These are phyloP conservation scores for Camelina sativa DNA, from an alignment of 345 rosid species.

Conservation along the genomic window DNA sequence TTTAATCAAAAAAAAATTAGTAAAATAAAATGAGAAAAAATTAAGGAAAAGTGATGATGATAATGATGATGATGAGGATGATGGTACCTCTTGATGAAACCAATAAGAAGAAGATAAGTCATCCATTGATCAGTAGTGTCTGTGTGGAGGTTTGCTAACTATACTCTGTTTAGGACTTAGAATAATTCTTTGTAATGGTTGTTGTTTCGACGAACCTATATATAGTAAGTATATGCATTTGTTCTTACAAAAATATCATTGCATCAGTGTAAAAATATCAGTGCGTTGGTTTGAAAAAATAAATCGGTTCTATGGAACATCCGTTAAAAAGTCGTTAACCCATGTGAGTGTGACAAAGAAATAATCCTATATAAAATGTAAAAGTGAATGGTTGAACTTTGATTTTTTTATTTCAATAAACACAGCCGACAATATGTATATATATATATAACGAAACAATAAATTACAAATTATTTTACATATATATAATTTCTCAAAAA, in stretches of 20 bases:
- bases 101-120: constrained; percentile 24
- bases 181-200: constrained; percentile 1
- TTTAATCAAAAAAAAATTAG: neutral
- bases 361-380: neutral
- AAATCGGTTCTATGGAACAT: neutral
- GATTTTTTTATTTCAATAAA: neutral
- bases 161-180: constrained; percentile 32
- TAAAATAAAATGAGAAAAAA: neutral
- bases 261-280: constrained; percentile 3
- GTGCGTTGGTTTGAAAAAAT: neutral
- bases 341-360: constrained; percentile 10
- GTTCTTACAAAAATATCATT: neutral
- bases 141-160: neutral
- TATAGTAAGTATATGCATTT: constrained; percentile 14
- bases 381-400: constrained; percentile 17
- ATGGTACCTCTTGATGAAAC: constrained; percentile 44
- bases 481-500: neutral
- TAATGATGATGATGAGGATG: neutral
- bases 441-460: no score
- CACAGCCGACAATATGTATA: no score
- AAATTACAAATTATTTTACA: neutral
- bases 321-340: constrained; percentile 17
- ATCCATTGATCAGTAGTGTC: constrained; percentile 32
- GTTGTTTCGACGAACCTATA: constrained; percentile 9
- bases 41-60: neutral